Conservation (phyloP, 768 basidiomycete species). For the Epithele typhae region DNA sequence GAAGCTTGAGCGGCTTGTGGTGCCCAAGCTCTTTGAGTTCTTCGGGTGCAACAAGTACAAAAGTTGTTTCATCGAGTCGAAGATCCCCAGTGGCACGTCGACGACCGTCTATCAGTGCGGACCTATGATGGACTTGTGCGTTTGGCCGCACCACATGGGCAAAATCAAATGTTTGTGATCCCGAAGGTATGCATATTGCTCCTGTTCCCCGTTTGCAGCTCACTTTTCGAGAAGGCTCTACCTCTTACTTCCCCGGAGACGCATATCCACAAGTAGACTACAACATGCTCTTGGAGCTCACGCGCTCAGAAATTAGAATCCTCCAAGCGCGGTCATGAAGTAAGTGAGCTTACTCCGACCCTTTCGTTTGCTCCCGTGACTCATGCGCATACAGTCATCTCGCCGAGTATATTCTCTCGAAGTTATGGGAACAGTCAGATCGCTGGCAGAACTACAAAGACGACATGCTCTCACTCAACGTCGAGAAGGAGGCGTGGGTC, state of each 20-base stretch:
- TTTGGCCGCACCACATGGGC: conserved; percentile 96
- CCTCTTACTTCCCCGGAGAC: not conserved
- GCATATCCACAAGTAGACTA: conserved; percentile 41
- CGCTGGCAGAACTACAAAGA: conserved; percentile 99
- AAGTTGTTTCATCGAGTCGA: conserved; percentile 88
- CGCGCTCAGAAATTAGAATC: conserved; percentile 84
- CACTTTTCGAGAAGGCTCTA: too few relatives aligned
- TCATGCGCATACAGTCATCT: conserved; percentile 72
- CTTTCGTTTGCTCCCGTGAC: too few relatives aligned
- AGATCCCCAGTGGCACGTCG: conserved; percentile 92
- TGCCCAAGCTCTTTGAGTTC: conserved; percentile 96
- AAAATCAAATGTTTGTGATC: conserved; percentile 96
- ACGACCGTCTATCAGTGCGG: conserved; percentile 99
- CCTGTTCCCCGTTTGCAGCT: too few relatives aligned
- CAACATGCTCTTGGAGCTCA: conserved; percentile 85
- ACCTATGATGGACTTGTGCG: conserved; percentile 95
- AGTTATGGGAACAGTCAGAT: conserved; percentile 97
- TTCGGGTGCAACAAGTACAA: conserved; percentile 99
- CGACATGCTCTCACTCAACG: conserved; percentile 92
- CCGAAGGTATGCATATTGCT: conserved; percentile 62
- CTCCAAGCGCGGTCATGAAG: conserved; percentile 92
- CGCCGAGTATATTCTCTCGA: conserved; percentile 96
- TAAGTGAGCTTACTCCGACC: conserved; percentile 52
- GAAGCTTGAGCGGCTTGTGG: conserved; percentile 89
- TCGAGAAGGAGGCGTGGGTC: conserved; percentile 95